Base-by-base conservation (phyloP, 2,329 filamentous ascomycete genomes). In the Exserohilum rostratum region DNA sequence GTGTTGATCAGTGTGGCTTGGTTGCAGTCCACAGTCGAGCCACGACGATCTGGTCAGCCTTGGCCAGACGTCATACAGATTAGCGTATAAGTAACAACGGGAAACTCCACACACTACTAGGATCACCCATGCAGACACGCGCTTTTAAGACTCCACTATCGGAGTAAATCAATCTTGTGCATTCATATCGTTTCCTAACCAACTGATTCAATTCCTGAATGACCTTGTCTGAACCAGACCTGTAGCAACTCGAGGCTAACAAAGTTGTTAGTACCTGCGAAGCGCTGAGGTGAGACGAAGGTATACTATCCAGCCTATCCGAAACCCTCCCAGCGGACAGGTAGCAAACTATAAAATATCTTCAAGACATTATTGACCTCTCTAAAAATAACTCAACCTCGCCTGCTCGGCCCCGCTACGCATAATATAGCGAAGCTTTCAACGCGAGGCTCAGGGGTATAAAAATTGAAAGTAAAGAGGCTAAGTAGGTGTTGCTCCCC, bases 351-450 rank as follows among this genome's bases (percentile, higher is more conserved):
- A 30, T 27, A 55, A 44, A 66, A 64, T 57, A 65, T 65, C 62
- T 56, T 66, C 64, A 60, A 65, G 64, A 67, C 62, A 66, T 67
- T 67, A 66, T 63, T 57, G 46, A 67, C 53, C 39, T 50, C 20
- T 45, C 52, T 38, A 58, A 58, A 51, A 50, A 38, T 42, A 42
- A 42, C 42, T 27, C 44, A 4, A 40, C 48, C 39, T 43, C 25
- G 35, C 42, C 40, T 47, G 35, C 17, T 33, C 33, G 34, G 17
- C 38, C 37, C 20, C 30, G 31, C 22, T 37, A 43, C 7, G 38
- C 45, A n/a, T 3, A 9, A 12, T 44, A 46, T 37, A 34, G 22
- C 13, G 27, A 11, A n/a, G 15, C 34, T 37, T n/a, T 48, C 37
- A 22, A n/a, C 11, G 29, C 34, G 33, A 54, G 37, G 52, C 51